Conservation (phyloP, 371 early-diverging fungal species). For the Chytridium lagenaria region DNA sequence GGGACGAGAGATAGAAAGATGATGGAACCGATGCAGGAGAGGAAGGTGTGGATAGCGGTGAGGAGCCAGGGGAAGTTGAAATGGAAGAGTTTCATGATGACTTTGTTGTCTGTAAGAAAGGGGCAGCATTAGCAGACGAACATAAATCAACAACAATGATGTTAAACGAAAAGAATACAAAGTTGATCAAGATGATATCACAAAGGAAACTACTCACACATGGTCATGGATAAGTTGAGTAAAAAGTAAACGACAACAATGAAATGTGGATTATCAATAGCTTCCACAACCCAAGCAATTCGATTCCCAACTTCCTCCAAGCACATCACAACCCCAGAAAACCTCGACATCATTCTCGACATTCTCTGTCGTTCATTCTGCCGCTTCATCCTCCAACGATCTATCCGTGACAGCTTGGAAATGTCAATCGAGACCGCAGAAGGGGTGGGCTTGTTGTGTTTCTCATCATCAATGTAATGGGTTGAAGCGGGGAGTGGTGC, state of each 20-base stretch:
- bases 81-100: slow-evolving; percentile 70
- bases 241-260: slow-evolving; percentile 78
- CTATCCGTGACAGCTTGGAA: slow-evolving; percentile 22
- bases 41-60: slow-evolving; percentile 82
- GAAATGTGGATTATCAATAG: slow-evolving; percentile 32
- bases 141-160: background rate
- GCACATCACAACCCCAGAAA: background rate
- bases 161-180: too few species aligned
- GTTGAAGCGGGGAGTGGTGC: too few species aligned
- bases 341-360: background rate
- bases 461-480: too few species aligned
- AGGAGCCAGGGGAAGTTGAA: slow-evolving; percentile 89
- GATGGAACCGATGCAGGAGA: slow-evolving; percentile 60
- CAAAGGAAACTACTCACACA: too few species aligned
- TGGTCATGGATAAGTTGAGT: slow-evolving; percentile 79
- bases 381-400: background rate
- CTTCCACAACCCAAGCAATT: background rate
- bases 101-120: slow-evolving; percentile 70
- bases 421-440: background rate
- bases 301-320: background rate
- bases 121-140: background rate
- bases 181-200: too few species aligned
- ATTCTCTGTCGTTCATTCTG: background rate
- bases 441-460: background rate
- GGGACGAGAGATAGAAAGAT: background rate